phyloP scores from a whole-genome alignment of 179 eudicot genomes.

The Beta lomatogona region DNA sequence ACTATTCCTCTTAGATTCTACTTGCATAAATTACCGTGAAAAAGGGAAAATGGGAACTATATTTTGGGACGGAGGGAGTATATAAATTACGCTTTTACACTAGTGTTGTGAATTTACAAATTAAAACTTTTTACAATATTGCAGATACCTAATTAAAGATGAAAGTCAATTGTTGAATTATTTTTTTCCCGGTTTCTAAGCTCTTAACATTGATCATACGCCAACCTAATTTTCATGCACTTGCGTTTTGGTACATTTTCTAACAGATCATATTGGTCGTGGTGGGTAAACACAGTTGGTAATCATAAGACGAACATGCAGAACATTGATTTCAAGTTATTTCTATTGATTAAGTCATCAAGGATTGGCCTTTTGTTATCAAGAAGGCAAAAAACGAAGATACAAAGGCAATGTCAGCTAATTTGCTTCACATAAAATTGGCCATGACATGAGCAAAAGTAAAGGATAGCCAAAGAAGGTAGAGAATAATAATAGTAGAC shows the following conservation, averaged over 20 bases:
- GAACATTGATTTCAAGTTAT: background rate
- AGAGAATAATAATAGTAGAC: constrained; percentile 4
- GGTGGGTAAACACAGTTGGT: background rate
- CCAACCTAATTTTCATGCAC: background rate
- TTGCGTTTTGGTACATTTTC: background rate
- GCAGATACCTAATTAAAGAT: too few species aligned
- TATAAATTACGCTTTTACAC: too few species aligned
- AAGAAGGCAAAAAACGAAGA: constrained; percentile 3
- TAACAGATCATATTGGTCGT: too few species aligned
- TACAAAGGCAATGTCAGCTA: constrained; percentile 5
- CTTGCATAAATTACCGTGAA: too few species aligned
- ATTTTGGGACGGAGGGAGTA: too few species aligned
- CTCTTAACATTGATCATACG: background rate
- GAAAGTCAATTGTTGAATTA: too few species aligned
- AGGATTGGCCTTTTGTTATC: constrained; percentile 5
- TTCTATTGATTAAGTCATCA: constrained; percentile 2
- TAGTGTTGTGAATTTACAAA: too few species aligned
- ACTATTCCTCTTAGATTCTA: too few species aligned
- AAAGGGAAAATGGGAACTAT: too few species aligned
- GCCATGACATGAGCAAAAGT: background rate
- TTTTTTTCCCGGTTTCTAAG: too few species aligned
- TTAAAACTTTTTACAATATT: too few species aligned
- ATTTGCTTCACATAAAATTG: constrained; percentile 14
- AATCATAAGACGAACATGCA: background rate
- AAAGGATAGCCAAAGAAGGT: background rate